Evolutionary conservation across 108 stramenopile species (phyloP).

Genomic region (Mediolabrus comicus): DNA sequence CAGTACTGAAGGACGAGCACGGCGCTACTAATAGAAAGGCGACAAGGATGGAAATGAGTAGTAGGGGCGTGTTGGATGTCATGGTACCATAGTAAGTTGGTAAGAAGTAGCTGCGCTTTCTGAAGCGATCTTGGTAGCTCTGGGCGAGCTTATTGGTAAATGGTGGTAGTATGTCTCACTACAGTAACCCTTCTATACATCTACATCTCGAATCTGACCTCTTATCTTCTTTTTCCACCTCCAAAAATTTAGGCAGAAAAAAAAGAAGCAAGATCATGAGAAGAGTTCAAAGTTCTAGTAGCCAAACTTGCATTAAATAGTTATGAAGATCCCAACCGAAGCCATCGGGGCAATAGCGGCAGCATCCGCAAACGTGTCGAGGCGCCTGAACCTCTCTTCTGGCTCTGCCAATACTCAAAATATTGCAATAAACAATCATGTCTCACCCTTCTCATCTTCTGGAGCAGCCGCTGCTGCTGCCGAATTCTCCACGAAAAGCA

Average conservation of each 20-base stretch:
- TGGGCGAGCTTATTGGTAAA: too few species aligned
- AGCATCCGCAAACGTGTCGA: constrained; percentile 14
- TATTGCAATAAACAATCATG: too few species aligned
- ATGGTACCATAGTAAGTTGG: too few species aligned
- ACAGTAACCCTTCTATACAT: too few species aligned
- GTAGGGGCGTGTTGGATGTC: not conserved
- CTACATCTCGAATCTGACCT: too few species aligned
- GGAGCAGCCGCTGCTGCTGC: not conserved
- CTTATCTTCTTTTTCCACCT: not conserved
- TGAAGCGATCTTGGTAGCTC: too few species aligned
- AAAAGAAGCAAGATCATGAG: not conserved
- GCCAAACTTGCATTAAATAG: not conserved
- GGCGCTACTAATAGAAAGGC: not conserved
- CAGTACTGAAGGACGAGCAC: constrained; percentile 6
- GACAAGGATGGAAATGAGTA: not conserved
- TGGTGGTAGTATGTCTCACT: too few species aligned
- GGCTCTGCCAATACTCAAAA: not conserved
- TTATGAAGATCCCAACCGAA: constrained; percentile 29
- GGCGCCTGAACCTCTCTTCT: not conserved
- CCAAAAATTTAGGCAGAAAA: not conserved
- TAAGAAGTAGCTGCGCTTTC: too few species aligned
- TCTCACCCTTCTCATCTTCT: too few species aligned
- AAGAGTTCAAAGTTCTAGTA: too few species aligned
- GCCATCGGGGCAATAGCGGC: constrained; percentile 17
- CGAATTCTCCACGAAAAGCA: not conserved